phyloP scores from a whole-genome alignment of 2,329 filamentous ascomycete genomes.

The Fusarium coffeatum region DNA sequence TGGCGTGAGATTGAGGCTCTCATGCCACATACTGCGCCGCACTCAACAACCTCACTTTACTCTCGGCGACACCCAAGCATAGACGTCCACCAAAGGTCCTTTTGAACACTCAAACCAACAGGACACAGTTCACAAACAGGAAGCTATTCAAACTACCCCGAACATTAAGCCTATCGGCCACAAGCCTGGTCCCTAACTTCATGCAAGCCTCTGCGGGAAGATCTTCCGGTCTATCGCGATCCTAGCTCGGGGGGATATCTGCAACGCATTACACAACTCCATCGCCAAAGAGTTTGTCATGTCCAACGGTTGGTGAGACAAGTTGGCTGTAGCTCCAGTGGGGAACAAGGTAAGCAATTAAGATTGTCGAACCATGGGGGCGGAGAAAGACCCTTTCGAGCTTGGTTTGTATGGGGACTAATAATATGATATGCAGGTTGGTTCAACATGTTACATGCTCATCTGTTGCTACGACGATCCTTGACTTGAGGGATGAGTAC shows the following conservation, averaged over 20 bases:
- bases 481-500: neutral
- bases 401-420: neutral
- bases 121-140: neutral
- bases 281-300: constrained; percentile 34
- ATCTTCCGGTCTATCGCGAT: constrained; percentile 32
- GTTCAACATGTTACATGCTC: neutral
- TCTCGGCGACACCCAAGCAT: neutral
- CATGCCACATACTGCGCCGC: neutral
- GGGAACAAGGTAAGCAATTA: constrained; percentile 21
- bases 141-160: neutral
- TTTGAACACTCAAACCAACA: neutral
- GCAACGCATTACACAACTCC: constrained; percentile 27
- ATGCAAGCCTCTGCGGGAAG: constrained; percentile 29
- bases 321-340: neutral
- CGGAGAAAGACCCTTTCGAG: constrained; percentile 11
- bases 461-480: constrained; percentile 4
- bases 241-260: constrained; percentile 1
- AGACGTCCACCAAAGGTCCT: neutral
- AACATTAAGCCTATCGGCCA: constrained; percentile 8
- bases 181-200: neutral
- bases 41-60: neutral
- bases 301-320: constrained; percentile 8
- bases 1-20: constrained; percentile 13
- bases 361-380: constrained; percentile 39
- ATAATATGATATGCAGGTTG: constrained; percentile 2